These are phyloP conservation scores for Oryza brachyantha DNA, from an alignment of 176 grass and related monocot species.

Conservation along the genomic window DNA sequence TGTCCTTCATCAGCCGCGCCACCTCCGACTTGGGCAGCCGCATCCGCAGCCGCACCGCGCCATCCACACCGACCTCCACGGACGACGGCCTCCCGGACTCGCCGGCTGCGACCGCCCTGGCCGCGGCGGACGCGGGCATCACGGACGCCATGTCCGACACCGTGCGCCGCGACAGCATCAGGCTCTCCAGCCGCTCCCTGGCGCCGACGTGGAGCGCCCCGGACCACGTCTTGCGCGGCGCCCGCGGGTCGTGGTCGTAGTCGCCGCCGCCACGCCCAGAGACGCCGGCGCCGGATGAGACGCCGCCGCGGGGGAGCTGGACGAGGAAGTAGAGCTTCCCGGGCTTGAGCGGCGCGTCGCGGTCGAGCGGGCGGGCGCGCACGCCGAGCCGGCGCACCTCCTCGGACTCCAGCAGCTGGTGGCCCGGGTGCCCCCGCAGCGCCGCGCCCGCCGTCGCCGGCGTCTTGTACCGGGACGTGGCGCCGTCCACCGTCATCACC, in stretches of 20 bases:
- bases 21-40: conserved; percentile 81
- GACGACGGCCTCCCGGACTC: conserved; percentile 23
- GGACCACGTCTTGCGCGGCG: conserved; percentile 68
- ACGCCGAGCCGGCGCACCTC: conserved; percentile 75
- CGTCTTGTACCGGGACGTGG: conserved; percentile 63
- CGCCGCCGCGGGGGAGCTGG: conserved; percentile 40
- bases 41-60: conserved; percentile 72
- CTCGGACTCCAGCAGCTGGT: conserved; percentile 78
- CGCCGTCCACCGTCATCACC: conserved; percentile 98
- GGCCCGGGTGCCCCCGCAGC: conserved; percentile 68
- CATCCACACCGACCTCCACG: conserved; percentile 52
- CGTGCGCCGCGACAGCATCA: conserved; percentile 83
- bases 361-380: conserved; percentile 54
- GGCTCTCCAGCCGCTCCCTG: conserved; percentile 79
- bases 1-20: conserved; percentile 87
- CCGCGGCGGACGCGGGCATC: neutral
- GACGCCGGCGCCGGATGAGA: neutral
- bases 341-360: conserved; percentile 78
- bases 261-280: too few species aligned
- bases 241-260: conserved; percentile 17
- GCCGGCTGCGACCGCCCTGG: neutral
- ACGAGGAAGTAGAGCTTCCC: conserved; percentile 94
- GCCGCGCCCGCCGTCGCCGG: conserved; percentile 41
- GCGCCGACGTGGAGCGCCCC: conserved; percentile 80
- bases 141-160: conserved; percentile 63